These are phyloP conservation scores for Paecilomyces dactylethromorphus DNA, from an alignment of 2,329 filamentous ascomycete species.

Conservation along the genomic window DNA sequence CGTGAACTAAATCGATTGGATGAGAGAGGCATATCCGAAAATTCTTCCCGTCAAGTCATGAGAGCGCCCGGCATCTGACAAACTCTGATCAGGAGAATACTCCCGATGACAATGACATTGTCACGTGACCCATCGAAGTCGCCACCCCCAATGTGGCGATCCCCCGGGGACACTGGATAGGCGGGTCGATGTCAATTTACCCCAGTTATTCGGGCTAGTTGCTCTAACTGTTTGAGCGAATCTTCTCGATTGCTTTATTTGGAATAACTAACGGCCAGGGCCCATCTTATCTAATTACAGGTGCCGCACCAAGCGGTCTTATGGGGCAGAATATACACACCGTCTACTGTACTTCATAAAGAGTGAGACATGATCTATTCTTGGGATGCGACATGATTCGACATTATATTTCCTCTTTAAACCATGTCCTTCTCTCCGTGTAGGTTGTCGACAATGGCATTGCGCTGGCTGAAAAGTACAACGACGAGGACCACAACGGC, in stretches of 20 bases:
- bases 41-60: neutral
- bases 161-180: neutral
- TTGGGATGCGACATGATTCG: neutral
- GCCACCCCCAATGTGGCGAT: neutral
- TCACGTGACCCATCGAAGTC: neutral
- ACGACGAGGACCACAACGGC: slow-evolving; percentile 13
- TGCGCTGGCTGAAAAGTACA: slow-evolving; percentile 8
- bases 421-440: no score
- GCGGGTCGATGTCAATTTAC: neutral
- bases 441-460: slow-evolving; percentile 8
- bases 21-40: neutral
- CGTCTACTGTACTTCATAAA: neutral
- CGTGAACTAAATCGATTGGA: neutral
- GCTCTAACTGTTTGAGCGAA: neutral
- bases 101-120: neutral
- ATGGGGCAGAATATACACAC: neutral
- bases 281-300: neutral
- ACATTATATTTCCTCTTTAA: neutral
- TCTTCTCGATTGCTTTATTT: neutral
- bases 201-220: neutral
- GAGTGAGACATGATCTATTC: neutral
- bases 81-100: slow-evolving; percentile 1
- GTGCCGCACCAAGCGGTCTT: neutral
- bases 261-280: neutral
- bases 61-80: neutral